Conservation (phyloP, 176 grass and related monocot genomes). For the Sorghum bicolor region DNA sequence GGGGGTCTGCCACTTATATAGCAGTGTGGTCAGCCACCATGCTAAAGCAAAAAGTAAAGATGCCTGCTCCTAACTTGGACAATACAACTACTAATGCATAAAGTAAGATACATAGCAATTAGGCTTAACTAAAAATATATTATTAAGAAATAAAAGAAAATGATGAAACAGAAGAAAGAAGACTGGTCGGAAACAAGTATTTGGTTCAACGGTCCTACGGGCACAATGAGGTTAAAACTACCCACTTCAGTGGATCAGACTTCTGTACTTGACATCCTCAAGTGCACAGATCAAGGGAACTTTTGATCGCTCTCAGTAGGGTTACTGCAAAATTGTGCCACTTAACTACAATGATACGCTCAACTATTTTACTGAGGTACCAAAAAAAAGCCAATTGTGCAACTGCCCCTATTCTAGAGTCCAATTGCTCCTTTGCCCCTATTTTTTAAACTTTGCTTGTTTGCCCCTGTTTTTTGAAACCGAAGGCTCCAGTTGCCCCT, state of each 20-base stretch:
- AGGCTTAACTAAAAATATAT: too few species aligned
- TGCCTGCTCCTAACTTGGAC: too few species aligned
- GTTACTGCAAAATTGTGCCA: conserved; percentile 3
- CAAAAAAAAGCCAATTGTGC: background rate
- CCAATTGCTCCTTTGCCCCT: too few species aligned
- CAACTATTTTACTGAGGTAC: background rate
- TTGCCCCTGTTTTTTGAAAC: too few species aligned
- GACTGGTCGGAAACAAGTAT: background rate
- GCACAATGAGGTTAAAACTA: background rate
- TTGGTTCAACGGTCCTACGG: background rate
- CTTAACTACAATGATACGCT: background rate
- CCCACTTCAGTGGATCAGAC: background rate
- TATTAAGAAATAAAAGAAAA: background rate
- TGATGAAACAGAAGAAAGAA: background rate
- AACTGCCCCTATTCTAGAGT: too few species aligned
- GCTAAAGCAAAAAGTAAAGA: too few species aligned
- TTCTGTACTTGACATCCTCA: conserved; percentile 13
- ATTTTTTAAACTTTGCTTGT: too few species aligned
- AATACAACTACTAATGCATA: too few species aligned
- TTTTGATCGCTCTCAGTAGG: background rate
- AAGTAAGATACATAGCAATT: too few species aligned
- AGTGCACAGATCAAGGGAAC: conserved; percentile 5
- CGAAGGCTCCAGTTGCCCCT: too few species aligned
- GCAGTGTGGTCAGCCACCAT: too few species aligned
- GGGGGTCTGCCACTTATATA: too few species aligned